Evolutionary conservation across 768 basidiomycete species (phyloP).

Genomic region (Lentinula edodes): DNA sequence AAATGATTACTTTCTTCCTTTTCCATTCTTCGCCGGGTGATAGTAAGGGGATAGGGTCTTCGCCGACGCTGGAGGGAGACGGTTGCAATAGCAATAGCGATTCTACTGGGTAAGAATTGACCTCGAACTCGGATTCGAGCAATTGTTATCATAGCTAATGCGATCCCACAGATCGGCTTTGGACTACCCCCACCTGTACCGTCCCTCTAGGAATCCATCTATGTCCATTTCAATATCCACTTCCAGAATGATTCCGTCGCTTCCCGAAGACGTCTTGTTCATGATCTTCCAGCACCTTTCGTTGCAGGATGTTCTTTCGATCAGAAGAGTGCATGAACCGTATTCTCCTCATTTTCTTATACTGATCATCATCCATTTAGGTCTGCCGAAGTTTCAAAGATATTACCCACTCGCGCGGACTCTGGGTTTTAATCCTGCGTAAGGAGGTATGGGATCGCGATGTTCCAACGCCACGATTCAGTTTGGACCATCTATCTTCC

Average conservation of each 20-base stretch:
- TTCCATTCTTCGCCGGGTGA: not conserved
- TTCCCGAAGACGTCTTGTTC: slow-evolving; percentile 2
- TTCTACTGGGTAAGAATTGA: not conserved
- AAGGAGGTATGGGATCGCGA: not conserved
- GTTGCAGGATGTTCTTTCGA: not conserved
- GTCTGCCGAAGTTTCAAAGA: not conserved
- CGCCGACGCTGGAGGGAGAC: not conserved
- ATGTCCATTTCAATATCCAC: not conserved
- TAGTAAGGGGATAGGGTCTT: not conserved
- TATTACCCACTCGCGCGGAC: not conserved
- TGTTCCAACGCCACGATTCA: not conserved
- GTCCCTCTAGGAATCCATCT: not conserved
- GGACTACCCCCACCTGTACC: not conserved
- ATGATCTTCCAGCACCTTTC: slow-evolving; percentile 1
- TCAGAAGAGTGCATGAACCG: not conserved
- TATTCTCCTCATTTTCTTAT: not conserved
- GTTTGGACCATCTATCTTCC: slow-evolving; percentile 30
- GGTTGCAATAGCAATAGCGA: not conserved
- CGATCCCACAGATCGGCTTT: not conserved
- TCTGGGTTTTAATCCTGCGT: not conserved
- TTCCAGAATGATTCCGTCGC: not conserved
- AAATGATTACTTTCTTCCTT: not conserved
- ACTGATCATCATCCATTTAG: not conserved
- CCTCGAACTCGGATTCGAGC: not conserved
- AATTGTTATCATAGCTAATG: not conserved